These are phyloP conservation scores for Tuctoria greenei DNA, from an alignment of 176 grass and related monocot genomes.

Conservation along the genomic window DNA sequence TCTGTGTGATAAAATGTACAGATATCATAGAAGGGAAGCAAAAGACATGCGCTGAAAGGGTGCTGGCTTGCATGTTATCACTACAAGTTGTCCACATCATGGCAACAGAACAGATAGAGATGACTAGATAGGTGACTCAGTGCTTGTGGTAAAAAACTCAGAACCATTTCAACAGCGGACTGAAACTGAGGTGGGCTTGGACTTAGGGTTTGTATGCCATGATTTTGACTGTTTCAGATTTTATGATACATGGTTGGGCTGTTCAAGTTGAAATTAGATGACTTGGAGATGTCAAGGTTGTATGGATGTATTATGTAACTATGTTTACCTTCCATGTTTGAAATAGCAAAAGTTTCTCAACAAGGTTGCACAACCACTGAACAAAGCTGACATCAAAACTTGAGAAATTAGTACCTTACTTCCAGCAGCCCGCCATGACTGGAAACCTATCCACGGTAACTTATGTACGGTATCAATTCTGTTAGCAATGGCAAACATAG, in stretches of 20 bases:
- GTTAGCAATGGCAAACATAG: conserved; percentile 84
- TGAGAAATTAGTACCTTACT: conserved; percentile 55
- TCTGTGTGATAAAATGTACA: neutral
- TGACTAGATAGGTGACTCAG: neutral
- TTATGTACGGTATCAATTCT: conserved; percentile 81
- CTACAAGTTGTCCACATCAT: neutral
- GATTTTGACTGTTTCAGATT: neutral
- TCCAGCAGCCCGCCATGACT: conserved; percentile 86
- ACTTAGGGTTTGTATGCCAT: neutral
- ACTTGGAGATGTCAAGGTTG: conserved; percentile 1
- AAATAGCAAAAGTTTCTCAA: conserved; percentile 16
- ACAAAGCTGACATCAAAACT: conserved; percentile 12
- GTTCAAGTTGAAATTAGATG: neutral
- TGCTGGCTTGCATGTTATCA: neutral
- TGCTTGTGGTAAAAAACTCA: neutral
- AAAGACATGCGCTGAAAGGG: neutral
- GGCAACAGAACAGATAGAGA: neutral
- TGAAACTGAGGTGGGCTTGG: conserved; percentile 7
- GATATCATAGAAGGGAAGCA: neutral
- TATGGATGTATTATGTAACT: neutral
- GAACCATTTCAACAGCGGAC: neutral
- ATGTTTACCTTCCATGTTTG: neutral
- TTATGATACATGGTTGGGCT: neutral
- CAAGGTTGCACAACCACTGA: conserved; percentile 8
- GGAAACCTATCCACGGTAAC: conserved; percentile 98